Conservation (phyloP, 257 asterid species). For the Ilex aquifolium region DNA sequence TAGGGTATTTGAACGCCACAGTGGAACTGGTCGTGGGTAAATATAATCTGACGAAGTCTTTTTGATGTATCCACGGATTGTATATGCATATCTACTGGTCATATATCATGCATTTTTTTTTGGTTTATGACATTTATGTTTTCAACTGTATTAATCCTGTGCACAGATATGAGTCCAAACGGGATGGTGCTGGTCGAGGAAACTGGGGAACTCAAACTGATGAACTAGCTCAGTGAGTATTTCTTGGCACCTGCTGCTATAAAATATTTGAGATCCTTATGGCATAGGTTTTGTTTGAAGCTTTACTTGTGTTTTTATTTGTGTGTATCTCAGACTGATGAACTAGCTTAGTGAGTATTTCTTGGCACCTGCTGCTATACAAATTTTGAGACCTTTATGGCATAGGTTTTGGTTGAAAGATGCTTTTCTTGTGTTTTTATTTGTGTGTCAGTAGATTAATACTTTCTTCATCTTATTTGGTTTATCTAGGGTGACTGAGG, state of each 20-base stretch:
- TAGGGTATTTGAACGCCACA: conserved; percentile 55
- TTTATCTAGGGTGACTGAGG: conserved; percentile 46
- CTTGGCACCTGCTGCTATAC: conserved; percentile 9
- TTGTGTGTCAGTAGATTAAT: not conserved
- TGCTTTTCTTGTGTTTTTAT: not conserved
- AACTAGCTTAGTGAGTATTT: conserved; percentile 56
- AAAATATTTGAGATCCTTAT: not conserved
- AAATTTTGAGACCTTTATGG: not conserved
- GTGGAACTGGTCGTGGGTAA: conserved; percentile 84
- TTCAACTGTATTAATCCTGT: not conserved
- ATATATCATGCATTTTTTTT: too few species aligned
- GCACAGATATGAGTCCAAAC: conserved; percentile 54
- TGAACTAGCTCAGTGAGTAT: conserved; percentile 63
- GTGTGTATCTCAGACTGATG: conserved; percentile 42
- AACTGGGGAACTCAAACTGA: conserved; percentile 80
- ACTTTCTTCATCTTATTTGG: conserved; percentile 5
- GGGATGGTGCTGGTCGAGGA: conserved; percentile 78
- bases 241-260: conserved; percentile 13
- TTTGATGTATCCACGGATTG: not conserved
- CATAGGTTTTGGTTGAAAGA: not conserved
- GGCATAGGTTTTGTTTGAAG: not conserved
- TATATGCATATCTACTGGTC: too few species aligned
- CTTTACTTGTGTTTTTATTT: not conserved
- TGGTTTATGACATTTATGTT: not conserved
- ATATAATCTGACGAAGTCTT: not conserved